Evolutionary conservation across 2,329 filamentous ascomycete species (phyloP).

Genomic region (Aplosporella prunicola): DNA sequence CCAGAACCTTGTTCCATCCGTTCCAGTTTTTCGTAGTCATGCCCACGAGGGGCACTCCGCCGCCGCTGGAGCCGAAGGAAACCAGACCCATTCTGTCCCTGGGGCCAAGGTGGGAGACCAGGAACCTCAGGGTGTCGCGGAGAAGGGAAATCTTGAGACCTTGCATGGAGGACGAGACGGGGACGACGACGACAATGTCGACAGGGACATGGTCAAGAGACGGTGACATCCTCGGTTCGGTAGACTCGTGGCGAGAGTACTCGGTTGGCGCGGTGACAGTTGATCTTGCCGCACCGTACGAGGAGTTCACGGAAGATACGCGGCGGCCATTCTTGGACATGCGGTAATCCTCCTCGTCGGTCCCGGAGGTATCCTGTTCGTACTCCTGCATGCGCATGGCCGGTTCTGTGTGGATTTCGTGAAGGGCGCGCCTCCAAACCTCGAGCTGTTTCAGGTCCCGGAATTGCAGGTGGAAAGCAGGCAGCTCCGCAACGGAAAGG

Average conservation of each 20-base stretch:
- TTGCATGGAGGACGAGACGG: conserved; percentile 97
- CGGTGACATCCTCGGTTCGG: too few species aligned
- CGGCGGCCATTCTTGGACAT: conserved; percentile 48
- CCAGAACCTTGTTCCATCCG: conserved; percentile 79
- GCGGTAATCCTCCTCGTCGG: conserved; percentile 80
- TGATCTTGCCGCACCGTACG: conserved; percentile 72
- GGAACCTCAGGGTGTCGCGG: conserved; percentile 82
- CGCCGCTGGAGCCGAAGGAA: conserved; percentile 89
- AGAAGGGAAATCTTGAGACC: conserved; percentile 96
- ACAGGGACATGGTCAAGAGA: conserved; percentile 90
- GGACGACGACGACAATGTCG: conserved; percentile 92
- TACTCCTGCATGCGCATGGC: conserved; percentile 57
- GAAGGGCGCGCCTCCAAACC: conserved; percentile 77
- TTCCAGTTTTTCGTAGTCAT: conserved; percentile 95
- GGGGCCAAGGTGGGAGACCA: conserved; percentile 82
- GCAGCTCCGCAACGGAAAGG: conserved; percentile 82
- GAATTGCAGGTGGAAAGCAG: conserved; percentile 89
- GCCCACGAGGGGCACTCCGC: conserved; percentile 88
- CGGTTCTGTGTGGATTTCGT: conserved; percentile 64
- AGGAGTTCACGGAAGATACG: conserved; percentile 73
- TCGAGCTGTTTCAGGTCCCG: conserved; percentile 75
- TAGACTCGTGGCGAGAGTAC: too few species aligned
- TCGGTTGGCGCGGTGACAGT: conserved; percentile 60
- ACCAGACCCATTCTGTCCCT: conserved; percentile 94
- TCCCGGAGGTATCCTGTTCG: conserved; percentile 71